Base-by-base conservation (phyloP, 2,329 filamentous ascomycete genomes). In the Mollisiaceae sp. region DNA sequence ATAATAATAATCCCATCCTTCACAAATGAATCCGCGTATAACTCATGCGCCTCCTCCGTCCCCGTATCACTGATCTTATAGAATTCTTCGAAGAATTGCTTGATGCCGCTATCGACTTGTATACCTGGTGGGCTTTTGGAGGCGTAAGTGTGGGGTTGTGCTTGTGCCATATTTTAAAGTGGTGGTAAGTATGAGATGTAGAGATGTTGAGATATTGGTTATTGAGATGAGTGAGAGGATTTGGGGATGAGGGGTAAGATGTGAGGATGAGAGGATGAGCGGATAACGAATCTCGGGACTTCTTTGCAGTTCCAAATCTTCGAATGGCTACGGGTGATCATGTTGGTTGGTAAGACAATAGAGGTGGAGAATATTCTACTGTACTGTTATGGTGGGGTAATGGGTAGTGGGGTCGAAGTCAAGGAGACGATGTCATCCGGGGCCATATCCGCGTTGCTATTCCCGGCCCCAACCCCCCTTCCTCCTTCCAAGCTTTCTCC, bases 41-140 rank as follows among this genome's bases (percentile, higher is more conserved):
- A 72, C 11, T 82, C 79, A 69, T 86, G 82, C 15, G 79, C 81
- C 58, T 77, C 77, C 2, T 82, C 82, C 15, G 60, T 70, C 2
- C 82, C 82, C 11, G 60, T 70, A 63, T 75, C 74, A 67, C 88
- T 86, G 11, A 65, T 70, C 67, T 89, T 85, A 77, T 85, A 94
- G 2, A 85, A 82, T 57, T 89, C 92, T 75, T 94, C 91, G 80
- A 90, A 93, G 70, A 89, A 84, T 75, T 85, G 84, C 35, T 79
- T 78, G 73, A 88, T 90, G 71, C 90, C 83, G 72, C 84, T 80
- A 64, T 89, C 80, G 58, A 91, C 45, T 11, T 62, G 22, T 36
- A 65, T 62, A 8, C 59, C 65, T 1, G 59, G n/a, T 5, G 69
- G 71, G 39, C 66, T 65, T 27, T 54, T 38, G n/a, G 68, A 69